Percentiles rank a stretch among this genome's conserved stretches.
These are phyloP conservation scores for Capsella bursapastoris DNA, from an alignment of 345 rosid species.

Conservation along the genomic window DNA sequence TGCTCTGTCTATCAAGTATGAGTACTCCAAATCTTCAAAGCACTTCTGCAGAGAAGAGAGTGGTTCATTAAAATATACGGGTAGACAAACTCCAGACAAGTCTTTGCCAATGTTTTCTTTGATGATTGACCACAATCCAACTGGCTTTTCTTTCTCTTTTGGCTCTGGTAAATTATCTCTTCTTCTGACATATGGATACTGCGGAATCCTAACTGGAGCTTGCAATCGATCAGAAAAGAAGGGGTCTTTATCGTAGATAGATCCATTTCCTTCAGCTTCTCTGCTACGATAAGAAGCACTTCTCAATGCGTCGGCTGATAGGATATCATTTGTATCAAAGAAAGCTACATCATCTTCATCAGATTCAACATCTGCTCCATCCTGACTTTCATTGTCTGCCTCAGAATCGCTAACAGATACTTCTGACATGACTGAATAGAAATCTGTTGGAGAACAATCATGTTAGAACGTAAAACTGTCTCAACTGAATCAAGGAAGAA, in stretches of 20 bases:
- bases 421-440: slow-evolving; percentile 98
- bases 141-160: slow-evolving; percentile 94
- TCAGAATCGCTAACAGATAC: slow-evolving; percentile 88
- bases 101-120: slow-evolving; percentile 99
- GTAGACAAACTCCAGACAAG: slow-evolving; percentile 98
- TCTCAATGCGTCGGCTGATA: slow-evolving; percentile 83
- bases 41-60: slow-evolving; percentile 97
- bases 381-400: slow-evolving; percentile 91
- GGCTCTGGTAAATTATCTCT: slow-evolving; percentile 95
- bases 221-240: slow-evolving; percentile 61
- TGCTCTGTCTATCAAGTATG: slow-evolving; percentile 89
- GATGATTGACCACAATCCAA: slow-evolving; percentile 97
- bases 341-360: slow-evolving; percentile 84
- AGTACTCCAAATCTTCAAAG: slow-evolving; percentile 98
- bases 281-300: slow-evolving; percentile 89
- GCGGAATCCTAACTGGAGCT: slow-evolving; percentile 59
- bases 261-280: slow-evolving; percentile 66
- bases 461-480: slow-evolving; percentile 21
- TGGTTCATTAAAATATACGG: slow-evolving; percentile 96
- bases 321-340: slow-evolving; percentile 90
- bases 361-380: slow-evolving; percentile 85
- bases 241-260: slow-evolving; percentile 61
- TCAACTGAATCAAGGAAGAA: slow-evolving; percentile 27
- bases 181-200: slow-evolving; percentile 82
- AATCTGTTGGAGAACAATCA: slow-evolving; percentile 61